Evolutionary conservation across 768 basidiomycete genomes (phyloP).

Genomic region (Rhizopogon vulgaris): DNA sequence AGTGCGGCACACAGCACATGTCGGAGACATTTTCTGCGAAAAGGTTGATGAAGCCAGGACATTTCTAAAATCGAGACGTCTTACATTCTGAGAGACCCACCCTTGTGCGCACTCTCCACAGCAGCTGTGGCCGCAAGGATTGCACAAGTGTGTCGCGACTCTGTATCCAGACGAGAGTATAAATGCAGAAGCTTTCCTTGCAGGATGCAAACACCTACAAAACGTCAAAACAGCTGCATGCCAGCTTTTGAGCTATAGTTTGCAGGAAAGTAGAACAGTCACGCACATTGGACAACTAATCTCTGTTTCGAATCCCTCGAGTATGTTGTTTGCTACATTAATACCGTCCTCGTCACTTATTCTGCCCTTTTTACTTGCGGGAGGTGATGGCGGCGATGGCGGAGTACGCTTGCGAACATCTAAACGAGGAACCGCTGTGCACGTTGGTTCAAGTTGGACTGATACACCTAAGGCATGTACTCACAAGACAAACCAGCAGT

Average conservation of each 20-base stretch:
- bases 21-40: conserved; percentile 34
- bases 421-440: neutral
- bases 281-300: conserved; percentile 70
- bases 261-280: neutral
- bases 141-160: conserved; percentile 53
- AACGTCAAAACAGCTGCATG: conserved; percentile 60
- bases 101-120: conserved; percentile 62
- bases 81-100: conserved; percentile 53
- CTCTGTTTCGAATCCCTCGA: conserved; percentile 56
- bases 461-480: neutral
- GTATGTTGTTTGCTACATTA: conserved; percentile 12
- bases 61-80: conserved; percentile 8
- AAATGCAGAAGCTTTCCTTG: neutral
- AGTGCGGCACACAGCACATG: conserved; percentile 59
- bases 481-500: neutral
- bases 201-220: conserved; percentile 39
- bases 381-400: neutral
- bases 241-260: neutral
- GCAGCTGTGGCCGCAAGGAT: conserved; percentile 70
- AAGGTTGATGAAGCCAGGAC: conserved; percentile 1
- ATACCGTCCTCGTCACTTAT: conserved; percentile 23
- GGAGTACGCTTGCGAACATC: conserved; percentile 4
- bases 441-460: neutral
- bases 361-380: conserved; percentile 40
- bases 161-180: conserved; percentile 28